phyloP scores from a whole-genome alignment of 345 rosid species.

The Acer negundo region DNA sequence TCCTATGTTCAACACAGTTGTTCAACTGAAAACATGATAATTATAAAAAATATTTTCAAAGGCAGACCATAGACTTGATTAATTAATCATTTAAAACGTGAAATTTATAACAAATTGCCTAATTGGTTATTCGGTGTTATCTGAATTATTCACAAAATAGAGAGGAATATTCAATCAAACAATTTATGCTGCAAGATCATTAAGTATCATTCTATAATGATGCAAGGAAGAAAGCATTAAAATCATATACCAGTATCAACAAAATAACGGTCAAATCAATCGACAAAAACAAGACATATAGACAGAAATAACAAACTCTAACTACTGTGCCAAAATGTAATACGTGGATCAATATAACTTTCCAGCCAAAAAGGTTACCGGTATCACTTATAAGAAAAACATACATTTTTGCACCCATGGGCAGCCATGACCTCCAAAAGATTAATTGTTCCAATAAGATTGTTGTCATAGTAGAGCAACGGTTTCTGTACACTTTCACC shows the following conservation, averaged over 20 bases:
- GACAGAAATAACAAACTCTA: background rate
- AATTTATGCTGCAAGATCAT: too few relatives aligned
- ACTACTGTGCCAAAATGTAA: background rate
- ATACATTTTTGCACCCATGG: slow-evolving; percentile 87
- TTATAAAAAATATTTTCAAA: background rate
- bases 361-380: background rate
- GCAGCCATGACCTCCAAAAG: slow-evolving; percentile 90
- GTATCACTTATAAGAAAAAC: background rate
- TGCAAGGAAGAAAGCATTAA: background rate
- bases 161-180: background rate
- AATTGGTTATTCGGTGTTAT: background rate
- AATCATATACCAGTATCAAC: background rate
- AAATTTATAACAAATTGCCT: background rate
- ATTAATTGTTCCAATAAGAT: slow-evolving; percentile 80
- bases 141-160: background rate
- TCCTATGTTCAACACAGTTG: background rate
- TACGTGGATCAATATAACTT: background rate
- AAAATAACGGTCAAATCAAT: background rate
- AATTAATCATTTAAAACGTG: background rate
- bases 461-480: slow-evolving; percentile 77
- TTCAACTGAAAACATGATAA: background rate
- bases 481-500: slow-evolving; percentile 95
- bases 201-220: too few relatives aligned
- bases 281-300: background rate
- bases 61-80: background rate